A percentile compares a stretch with the other conserved stretches of the same genome.
phyloP scores from a whole-genome alignment of 23 red algal genomes.

The Rhodosorus marinus region DNA sequence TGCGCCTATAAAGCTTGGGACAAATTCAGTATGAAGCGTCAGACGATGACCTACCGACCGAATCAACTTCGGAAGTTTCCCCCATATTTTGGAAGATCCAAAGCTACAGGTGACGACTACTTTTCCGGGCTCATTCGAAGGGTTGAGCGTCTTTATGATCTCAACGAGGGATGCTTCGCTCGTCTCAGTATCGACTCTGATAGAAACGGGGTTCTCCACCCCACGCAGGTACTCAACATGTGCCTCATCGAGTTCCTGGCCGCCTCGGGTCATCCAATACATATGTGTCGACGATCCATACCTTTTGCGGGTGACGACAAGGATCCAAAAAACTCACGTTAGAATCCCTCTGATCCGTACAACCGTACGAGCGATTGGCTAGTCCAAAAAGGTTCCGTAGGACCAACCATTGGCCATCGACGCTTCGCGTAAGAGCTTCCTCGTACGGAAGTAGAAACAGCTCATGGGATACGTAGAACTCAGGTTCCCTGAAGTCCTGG shows the following conservation, averaged over 20 bases:
- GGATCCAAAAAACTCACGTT: too few species aligned
- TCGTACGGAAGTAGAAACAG: constrained; percentile 17
- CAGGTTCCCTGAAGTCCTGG: constrained; percentile 7
- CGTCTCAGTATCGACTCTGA: constrained; percentile 40
- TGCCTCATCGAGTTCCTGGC: constrained; percentile 67
- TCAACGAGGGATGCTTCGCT: constrained; percentile 21
- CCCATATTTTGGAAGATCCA: constrained; percentile 29
- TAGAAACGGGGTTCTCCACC: constrained; percentile 66
- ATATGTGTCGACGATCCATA: constrained; percentile 30
- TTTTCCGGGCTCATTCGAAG: constrained; percentile 43
- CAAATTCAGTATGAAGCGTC: too few species aligned
- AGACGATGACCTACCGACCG: too few species aligned
- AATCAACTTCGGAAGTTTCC: constrained; percentile 52
- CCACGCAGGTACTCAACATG: constrained; percentile 87
- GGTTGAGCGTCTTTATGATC: constrained; percentile 59
- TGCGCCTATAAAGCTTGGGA: too few species aligned
- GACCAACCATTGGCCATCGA: not conserved
- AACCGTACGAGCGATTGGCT: constrained; percentile 56
- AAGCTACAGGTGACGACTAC: constrained; percentile 66
- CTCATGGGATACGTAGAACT: constrained; percentile 21
- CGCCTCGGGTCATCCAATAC: constrained; percentile 9
- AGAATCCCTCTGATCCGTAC: too few species aligned
- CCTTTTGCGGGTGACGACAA: too few species aligned
- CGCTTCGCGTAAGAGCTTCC: constrained; percentile 5
- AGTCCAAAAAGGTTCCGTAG: constrained; percentile 5